These are phyloP conservation scores for Beauveria pseudobassiana DNA, from an alignment of 2,329 filamentous ascomycete species.

Conservation along the genomic window DNA sequence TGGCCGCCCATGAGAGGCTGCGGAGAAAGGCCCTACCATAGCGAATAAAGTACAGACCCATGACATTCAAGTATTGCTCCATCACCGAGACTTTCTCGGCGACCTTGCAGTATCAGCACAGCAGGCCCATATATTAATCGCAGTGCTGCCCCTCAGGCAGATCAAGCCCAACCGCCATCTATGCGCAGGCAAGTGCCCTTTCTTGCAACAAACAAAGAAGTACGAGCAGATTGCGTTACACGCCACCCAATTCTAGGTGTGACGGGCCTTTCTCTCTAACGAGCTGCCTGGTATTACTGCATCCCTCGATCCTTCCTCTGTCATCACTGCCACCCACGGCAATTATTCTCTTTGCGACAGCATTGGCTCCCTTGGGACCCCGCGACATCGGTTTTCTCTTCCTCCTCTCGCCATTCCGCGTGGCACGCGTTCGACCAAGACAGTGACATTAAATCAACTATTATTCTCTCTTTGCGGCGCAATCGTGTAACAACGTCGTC, in stretches of 20 bases:
- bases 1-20: too few relatives aligned
- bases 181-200: too few relatives aligned
- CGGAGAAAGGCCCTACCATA: too few relatives aligned
- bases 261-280: background rate
- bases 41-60: too few relatives aligned
- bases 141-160: conserved; percentile 7
- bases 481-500: background rate
- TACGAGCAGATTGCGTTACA: background rate
- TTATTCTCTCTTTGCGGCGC: background rate
- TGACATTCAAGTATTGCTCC: too few relatives aligned
- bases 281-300: background rate
- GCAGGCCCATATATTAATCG: too few relatives aligned
- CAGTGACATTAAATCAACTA: background rate
- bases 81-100: too few relatives aligned
- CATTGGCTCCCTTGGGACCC: background rate
- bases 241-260: background rate
- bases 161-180: background rate
- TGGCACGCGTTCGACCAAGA: background rate
- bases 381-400: background rate
- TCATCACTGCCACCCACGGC: background rate
- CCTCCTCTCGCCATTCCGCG: background rate
- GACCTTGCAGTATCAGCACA: too few relatives aligned
- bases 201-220: conserved; percentile 1
- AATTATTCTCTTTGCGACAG: background rate
- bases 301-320: background rate